Evolutionary conservation across 2,329 filamentous ascomycete species (phyloP), one percentile per base, ranked within the genome.

Genomic region (Trichoderma lentiforme): DNA sequence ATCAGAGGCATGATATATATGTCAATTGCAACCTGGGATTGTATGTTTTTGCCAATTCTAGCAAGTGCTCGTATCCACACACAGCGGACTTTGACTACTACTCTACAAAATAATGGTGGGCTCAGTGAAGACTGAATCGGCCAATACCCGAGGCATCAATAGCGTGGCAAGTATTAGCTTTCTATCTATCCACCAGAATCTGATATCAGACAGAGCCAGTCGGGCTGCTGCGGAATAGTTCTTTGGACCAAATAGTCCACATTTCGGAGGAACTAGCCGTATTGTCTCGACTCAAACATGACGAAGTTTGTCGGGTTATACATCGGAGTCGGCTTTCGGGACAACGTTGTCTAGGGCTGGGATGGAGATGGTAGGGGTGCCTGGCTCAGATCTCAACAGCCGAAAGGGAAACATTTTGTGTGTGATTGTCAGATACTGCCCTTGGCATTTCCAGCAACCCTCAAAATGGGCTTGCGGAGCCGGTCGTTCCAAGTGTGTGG

Each of bases 291-390:
- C 57, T 62, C 39, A 53, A 26, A 62, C 28, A 18, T 62, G 28
- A 62, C 28, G 34, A 21, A 34, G 30, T 51, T 14, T 34, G 57
- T 28, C 57, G 66, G 56, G 56, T 53, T 6, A 47, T 6, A 12
- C 58, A 28, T 65, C 69, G 69, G 69, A 71, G 69, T 65, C 69
- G 69, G 69, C 28, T 60, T 58, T 71, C 69, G 69, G 69, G 51
- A 21, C 69, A 71, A 71, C 69, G 28, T 71, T 65, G 67, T 28
- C 24, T 36, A 62, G 47, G 57, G 57, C 67, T 61, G 43, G 57
- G 56, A n/a, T 30, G 34, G 65, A 60, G 56, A 36, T 9, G 36
- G 67, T 70, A 70, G 67, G 67, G 67, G 57, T 70, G 21, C 53
- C 67, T 36, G 36, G 67, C 67, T 62, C 56, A 70, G 67, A 70